Base-by-base conservation (phyloP, 768 basidiomycete genomes). In the Xerocomus brunneocitrinus region DNA sequence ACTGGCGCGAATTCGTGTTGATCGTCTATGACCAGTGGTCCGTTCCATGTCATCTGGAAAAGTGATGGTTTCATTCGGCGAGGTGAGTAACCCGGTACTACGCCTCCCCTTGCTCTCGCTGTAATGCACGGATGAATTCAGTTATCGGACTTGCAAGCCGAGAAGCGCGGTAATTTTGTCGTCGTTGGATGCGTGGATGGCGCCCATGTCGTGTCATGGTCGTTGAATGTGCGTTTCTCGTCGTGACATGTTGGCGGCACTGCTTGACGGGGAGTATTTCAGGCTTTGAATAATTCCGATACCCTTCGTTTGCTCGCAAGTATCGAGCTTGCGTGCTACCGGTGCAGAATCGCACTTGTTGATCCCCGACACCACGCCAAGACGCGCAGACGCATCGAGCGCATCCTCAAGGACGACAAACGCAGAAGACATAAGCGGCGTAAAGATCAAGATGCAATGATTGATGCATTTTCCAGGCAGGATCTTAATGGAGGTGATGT, bases 121-220 rank as follows among this genome's bases (percentile, higher is more conserved):
- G 46, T 48, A 43, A 39, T 43, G 52, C 44, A n/a, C 42, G 35
- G 30, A 53, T 28, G 47, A 7, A 42, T 34, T 22, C 52, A 88
- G 85, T 64, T 74, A 24, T 81, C 81, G 53, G 84, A 91, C 65
- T 71, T 91, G 35, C 87, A 91, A 73, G 89, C 89, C 16, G 90
- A 92, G 71, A 89, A 88, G 70, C 80, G 90, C 58, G 90, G 90
- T 49, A 91, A 91, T 66, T 92, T 92, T 63, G 84, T 92, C 22
- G 88, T 92, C 27, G 80, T 92, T 50, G 85, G 87, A 40, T 87
- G 85, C 51, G 82, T 92, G 22, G 87, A 91, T 54, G 83, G 82
- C 22, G 66, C 76, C 38, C 81, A 79, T 39, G 89, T 92, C 38
- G 74, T 91, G 31, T 91, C 90, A 13, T 92, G 89, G 89, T 91